phyloP scores from a whole-genome alignment of 208 protist species.

The Vickermania spadyakhi region DNA sequence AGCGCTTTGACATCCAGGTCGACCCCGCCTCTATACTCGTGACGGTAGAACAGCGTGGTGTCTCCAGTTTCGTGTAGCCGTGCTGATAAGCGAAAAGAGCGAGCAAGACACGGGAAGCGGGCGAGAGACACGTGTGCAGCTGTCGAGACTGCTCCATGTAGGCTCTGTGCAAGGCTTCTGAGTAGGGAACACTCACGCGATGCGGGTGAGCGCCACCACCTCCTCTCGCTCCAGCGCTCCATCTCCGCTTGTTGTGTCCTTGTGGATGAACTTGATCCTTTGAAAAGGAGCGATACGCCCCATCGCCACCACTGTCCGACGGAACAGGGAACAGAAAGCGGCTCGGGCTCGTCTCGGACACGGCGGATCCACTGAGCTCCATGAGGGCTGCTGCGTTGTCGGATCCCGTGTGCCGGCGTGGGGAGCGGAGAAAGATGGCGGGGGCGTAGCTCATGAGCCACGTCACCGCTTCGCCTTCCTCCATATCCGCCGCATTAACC shows the following conservation, averaged over 20 bases:
- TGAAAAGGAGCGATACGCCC: too few species aligned
- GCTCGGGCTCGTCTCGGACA: too few species aligned
- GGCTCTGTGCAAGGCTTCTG: background rate
- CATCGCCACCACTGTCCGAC: too few species aligned
- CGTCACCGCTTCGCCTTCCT: constrained; percentile 11
- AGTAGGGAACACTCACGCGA: background rate
- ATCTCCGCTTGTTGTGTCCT: too few species aligned
- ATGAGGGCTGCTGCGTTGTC: too few species aligned
- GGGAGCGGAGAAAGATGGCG: background rate
- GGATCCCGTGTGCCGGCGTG: too few species aligned
- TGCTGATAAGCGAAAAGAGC: background rate
- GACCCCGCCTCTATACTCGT: too few species aligned
- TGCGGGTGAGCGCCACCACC: background rate
- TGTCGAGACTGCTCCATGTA: background rate
- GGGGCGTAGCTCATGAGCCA: constrained; percentile 17
- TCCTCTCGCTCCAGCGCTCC: too few species aligned
- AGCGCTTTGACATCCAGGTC: background rate
- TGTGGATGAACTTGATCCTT: too few species aligned
- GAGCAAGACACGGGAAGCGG: background rate
- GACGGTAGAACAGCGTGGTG: background rate
- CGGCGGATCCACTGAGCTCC: too few species aligned
- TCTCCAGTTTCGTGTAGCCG: background rate
- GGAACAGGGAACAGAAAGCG: too few species aligned
- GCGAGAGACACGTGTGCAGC: background rate
- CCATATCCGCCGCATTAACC: constrained; percentile 15